A percentile compares a stretch with the other conserved stretches of the same genome.
Evolutionary conservation across 2,329 filamentous ascomycete species (phyloP).

Genomic region (Ceratocystis diversiconidia): DNA sequence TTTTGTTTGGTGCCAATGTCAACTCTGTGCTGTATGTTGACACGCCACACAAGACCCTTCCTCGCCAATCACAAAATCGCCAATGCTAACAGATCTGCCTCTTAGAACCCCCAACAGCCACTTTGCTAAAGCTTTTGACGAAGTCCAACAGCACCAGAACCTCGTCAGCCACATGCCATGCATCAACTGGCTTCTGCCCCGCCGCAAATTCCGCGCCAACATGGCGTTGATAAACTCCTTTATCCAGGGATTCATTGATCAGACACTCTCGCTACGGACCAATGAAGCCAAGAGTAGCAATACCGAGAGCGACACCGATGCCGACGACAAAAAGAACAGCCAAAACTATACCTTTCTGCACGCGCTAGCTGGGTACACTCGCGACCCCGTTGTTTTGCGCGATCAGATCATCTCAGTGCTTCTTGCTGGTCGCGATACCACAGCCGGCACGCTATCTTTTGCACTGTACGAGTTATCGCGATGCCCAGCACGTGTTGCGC

Average conservation of each 20-base stretch:
- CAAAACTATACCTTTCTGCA: constrained; percentile 72
- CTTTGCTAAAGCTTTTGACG: constrained; percentile 71
- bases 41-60: neutral
- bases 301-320: neutral
- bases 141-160: constrained; percentile 62
- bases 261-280: constrained; percentile 51
- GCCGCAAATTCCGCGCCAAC: constrained; percentile 45
- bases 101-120: constrained; percentile 42
- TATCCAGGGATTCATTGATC: constrained; percentile 63
- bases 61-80: neutral
- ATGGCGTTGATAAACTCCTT: constrained; percentile 61
- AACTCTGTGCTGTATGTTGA: constrained; percentile 13
- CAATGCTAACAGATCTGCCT: neutral
- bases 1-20: constrained; percentile 49
- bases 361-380: constrained; percentile 67
- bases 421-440: constrained; percentile 77
- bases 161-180: constrained; percentile 51
- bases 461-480: constrained; percentile 66
- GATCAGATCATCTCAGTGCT: constrained; percentile 76
- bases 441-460: constrained; percentile 69
- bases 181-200: constrained; percentile 48
- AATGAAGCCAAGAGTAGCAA: constrained; percentile 35
- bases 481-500: constrained; percentile 50
- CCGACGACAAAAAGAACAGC: neutral
- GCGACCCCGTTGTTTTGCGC: constrained; percentile 55